Percentiles rank a stretch among this genome's conserved stretches.
phyloP scores from a whole-genome alignment of 139 green algal species.

The Protoeuglena noctilucae region DNA sequence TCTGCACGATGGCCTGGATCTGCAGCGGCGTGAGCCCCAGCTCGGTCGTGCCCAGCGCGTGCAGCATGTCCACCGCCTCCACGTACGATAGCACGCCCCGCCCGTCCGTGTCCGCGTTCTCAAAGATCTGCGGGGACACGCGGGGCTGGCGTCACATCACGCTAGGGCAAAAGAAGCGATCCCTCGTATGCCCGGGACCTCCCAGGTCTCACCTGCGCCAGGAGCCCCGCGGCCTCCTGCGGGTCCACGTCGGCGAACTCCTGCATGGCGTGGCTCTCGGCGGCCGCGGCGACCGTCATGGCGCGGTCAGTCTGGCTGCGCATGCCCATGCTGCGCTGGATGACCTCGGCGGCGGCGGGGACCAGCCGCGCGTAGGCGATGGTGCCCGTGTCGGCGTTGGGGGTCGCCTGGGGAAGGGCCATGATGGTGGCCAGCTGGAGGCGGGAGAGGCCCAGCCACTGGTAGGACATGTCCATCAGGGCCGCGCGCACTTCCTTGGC shows the following conservation, averaged over 20 bases:
- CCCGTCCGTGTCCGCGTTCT: not conserved
- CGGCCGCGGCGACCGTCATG: not conserved
- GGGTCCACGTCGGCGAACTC: not conserved
- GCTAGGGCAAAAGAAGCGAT: too few relatives aligned
- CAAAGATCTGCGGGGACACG: not conserved
- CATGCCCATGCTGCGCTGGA: not conserved
- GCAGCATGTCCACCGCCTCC: not conserved
- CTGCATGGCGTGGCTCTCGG: not conserved
- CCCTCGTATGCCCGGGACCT: too few relatives aligned
- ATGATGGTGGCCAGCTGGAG: not conserved
- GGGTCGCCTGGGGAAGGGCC: not conserved
- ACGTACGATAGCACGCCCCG: not conserved
- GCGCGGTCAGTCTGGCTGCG: not conserved
- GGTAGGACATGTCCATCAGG: not conserved
- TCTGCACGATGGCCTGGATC: conserved; percentile 22
- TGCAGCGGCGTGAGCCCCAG: conserved; percentile 2
- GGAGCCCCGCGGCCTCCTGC: not conserved
- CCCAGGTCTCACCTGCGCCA: too few relatives aligned
- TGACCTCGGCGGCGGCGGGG: not conserved
- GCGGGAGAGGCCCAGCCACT: not conserved
- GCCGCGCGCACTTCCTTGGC: not conserved
- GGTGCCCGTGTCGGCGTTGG: not conserved
- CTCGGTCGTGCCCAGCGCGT: not conserved
- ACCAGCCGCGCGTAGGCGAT: not conserved
- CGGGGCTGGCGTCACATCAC: too few relatives aligned